Base-by-base conservation (phyloP, 2,329 filamentous ascomycete genomes). In the Coniochaeta sp. region DNA sequence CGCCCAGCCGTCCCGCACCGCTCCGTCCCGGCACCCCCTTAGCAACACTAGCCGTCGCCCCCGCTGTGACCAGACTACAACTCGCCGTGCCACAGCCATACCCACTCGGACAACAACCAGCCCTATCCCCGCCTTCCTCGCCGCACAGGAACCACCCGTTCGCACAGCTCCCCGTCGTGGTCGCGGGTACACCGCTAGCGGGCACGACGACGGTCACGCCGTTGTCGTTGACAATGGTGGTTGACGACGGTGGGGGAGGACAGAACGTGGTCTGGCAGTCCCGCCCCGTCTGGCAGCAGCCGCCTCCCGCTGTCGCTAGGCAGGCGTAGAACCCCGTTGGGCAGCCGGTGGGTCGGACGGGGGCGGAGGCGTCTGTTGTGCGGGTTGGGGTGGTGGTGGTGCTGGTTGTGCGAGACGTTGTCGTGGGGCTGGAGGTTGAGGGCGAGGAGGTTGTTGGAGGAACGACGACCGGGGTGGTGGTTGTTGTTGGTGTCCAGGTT, bases 291-390 rank as follows among this genome's bases (percentile, higher is more conserved):
- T 87, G 87, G 70, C 92, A 97, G 72, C 92, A 97, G 2, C 80
- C 80, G 18, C 90, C 90, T 13, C 88, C 90, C 53, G 91, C 89
- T 54, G 84, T 83, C 2, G 92, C 92, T 2, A 85, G 81, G 68
- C 92, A 97, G 49, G 89, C 86, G 67, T 97, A 97, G 74, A 91
- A 97, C 2, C 91, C 91, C 0, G 86, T 91, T 0, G 92, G 92
- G 60, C 92, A 97, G 60, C 78, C 57, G n/a, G 72, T 77, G 3
- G 76, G 78, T 14, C 77, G 72, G 60, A 75, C 72, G 1, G 78
- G 75, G 2, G 73, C 63, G 10, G 66, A 70, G 48, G 67, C 60
- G 12, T 65, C 59, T 2, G 62, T 61, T 16, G 66, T 60, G 13
- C 56, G 27, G 12, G 27, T 60, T 31, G 72, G 71, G 12, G 70